Conservation (phyloP, 768 basidiomycete species). For the Omphalotus guepiniiformis region DNA sequence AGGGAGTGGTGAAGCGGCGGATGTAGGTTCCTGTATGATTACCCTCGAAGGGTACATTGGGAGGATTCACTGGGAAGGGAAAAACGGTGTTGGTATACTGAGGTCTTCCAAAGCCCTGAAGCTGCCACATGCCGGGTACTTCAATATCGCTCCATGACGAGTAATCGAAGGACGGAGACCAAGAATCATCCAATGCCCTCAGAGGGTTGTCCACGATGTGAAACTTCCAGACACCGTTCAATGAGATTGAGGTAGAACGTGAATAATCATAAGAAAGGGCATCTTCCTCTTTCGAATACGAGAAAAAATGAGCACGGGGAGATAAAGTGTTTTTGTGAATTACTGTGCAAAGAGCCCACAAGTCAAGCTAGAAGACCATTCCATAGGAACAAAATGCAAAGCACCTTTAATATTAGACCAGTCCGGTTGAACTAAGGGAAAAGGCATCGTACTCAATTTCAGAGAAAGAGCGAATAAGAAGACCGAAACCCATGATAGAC, state of each 20-base stretch:
- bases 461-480: not conserved
- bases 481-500: too few species aligned
- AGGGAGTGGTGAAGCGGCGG: constrained; percentile 1
- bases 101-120: constrained; percentile 11
- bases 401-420: constrained; percentile 8
- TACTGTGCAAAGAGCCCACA: not conserved
- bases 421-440: constrained; percentile 5
- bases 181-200: not conserved
- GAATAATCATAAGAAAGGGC: not conserved
- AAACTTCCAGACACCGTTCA: constrained; percentile 11
- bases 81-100: constrained; percentile 10
- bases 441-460: constrained; percentile 2
- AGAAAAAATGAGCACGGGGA: constrained; percentile 8
- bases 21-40: constrained; percentile 9
- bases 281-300: constrained; percentile 3
- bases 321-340: constrained; percentile 4
- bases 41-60: constrained; percentile 3
- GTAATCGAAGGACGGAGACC: not conserved
- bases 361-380: not conserved
- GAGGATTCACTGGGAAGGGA: constrained; percentile 10
- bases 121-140: constrained; percentile 12
- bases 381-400: too few species aligned
- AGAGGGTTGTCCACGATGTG: constrained; percentile 3
- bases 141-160: constrained; percentile 5
- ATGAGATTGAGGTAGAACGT: constrained; percentile 1